A percentile compares a stretch with the other conserved stretches of the same genome.
Evolutionary conservation across 805 yeast genomes (phyloP).

Genomic region (Candida dajiaensis): DNA sequence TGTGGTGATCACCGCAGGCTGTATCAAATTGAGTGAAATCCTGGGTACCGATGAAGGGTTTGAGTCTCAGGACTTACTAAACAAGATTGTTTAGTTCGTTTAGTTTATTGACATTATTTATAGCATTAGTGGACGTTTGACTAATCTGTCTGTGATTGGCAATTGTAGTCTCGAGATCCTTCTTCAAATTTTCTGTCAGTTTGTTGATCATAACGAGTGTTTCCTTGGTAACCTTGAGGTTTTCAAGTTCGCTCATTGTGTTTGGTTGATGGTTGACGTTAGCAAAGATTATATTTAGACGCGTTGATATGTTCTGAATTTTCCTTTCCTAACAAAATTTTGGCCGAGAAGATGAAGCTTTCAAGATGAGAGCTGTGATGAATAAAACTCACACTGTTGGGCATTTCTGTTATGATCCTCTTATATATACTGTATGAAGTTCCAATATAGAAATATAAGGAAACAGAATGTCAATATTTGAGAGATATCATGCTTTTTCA

Average conservation of each 20-base stretch:
- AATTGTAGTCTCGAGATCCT: slow-evolving; percentile 4
- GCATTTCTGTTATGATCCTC: no score
- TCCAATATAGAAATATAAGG: no score
- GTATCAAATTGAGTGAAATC: slow-evolving; percentile 17
- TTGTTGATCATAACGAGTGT: slow-evolving; percentile 4
- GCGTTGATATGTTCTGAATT: no score
- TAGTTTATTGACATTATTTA: slow-evolving; percentile 1
- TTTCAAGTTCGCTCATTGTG: neutral
- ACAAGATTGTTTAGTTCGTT: slow-evolving; percentile 13
- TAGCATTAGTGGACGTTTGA: neutral
- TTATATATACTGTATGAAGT: no score
- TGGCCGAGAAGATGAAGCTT: no score
- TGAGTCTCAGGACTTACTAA: slow-evolving; percentile 12
- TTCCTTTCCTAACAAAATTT: no score
- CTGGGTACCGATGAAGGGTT: slow-evolving; percentile 18
- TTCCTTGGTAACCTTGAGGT: slow-evolving; percentile 9
- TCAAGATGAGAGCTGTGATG: no score
- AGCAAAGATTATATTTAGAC: no score
- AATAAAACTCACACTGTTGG: no score
- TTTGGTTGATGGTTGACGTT: neutral
- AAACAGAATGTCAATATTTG: no score
- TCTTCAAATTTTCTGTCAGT: slow-evolving; percentile 3
- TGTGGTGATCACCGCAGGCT: slow-evolving; percentile 24
- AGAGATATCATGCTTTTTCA: no score
- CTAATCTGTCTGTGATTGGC: slow-evolving; percentile 1